Percentiles rank a stretch among this genome's conserved stretches.
Conservation (phyloP, 2,329 filamentous ascomycete genomes). For the Aspergillus jensenii region DNA sequence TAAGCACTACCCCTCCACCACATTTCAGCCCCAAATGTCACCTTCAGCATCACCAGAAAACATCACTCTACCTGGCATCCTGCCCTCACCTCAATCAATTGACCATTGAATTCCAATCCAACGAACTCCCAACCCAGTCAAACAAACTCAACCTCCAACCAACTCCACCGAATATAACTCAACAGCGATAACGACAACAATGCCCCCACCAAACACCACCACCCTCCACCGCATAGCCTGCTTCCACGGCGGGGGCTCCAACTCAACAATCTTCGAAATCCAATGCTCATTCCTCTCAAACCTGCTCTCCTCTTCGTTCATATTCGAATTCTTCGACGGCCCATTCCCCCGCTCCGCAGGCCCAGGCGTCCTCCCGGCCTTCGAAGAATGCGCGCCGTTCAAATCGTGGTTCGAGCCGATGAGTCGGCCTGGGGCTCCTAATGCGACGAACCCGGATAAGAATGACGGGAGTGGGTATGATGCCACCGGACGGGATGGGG, state of each 20-base stretch:
- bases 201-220: background rate
- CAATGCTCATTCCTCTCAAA: slow-evolving; percentile 20
- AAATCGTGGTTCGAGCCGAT: slow-evolving; percentile 22
- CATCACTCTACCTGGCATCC: background rate
- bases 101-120: too few relatives aligned
- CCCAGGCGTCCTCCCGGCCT: slow-evolving; percentile 23
- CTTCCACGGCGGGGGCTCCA: slow-evolving; percentile 25
- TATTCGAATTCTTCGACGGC: slow-evolving; percentile 22
- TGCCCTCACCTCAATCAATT: background rate
- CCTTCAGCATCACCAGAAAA: background rate
- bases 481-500: slow-evolving; percentile 14
- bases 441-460: background rate
- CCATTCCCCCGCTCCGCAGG: slow-evolving; percentile 18
- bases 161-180: background rate
- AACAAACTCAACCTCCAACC: background rate
- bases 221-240: slow-evolving; percentile 22
- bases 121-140: background rate
- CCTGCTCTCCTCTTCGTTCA: slow-evolving; percentile 15
- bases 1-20: background rate
- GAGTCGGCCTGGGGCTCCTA: too few relatives aligned
- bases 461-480: slow-evolving; percentile 24
- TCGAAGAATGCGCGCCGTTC: slow-evolving; percentile 17
- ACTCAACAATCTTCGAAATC: slow-evolving; percentile 16
- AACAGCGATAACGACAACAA: background rate
- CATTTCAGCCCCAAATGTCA: background rate